Evolutionary conservation across 2,329 filamentous ascomycete species (phyloP).

Genomic region (Colletotrichum lentis): DNA sequence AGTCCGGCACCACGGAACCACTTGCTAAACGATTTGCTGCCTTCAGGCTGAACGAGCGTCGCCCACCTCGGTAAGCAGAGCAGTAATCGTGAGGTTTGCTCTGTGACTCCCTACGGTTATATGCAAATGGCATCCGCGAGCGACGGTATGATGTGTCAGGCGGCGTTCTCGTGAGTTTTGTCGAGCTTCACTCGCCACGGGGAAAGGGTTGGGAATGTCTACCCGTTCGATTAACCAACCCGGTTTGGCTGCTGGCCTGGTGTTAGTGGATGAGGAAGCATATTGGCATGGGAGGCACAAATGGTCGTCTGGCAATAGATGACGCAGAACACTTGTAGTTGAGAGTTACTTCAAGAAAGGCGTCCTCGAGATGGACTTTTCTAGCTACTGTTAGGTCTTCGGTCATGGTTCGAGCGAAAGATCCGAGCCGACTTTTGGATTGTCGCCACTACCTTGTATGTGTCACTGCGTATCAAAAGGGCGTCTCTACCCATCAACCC

Average conservation of each 20-base stretch:
- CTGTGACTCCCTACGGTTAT: neutral
- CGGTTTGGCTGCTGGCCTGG: neutral
- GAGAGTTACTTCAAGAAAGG: conserved; percentile 4
- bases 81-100: conserved; percentile 9
- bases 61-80: conserved; percentile 32
- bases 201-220: conserved; percentile 6
- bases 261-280: conserved; percentile 19
- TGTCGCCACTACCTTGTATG: too few species aligned
- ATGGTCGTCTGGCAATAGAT: neutral
- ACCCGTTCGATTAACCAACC: conserved; percentile 6
- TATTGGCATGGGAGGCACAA: conserved; percentile 20
- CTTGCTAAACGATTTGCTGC: conserved; percentile 73
- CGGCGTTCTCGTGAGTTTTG: neutral
- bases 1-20: conserved; percentile 54
- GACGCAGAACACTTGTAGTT: neutral
- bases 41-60: conserved; percentile 66
- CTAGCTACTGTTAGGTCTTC: neutral
- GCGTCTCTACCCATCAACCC: too few species aligned
- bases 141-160: neutral
- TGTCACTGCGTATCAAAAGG: too few species aligned
- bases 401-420: too few species aligned
- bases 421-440: too few species aligned
- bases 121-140: conserved; percentile 8
- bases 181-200: neutral
- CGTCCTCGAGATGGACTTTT: neutral